A percentile compares a stretch with the other conserved stretches of the same genome.
Conservation (phyloP, 768 basidiomycete genomes). For the Vishniacozyma victoriae region DNA sequence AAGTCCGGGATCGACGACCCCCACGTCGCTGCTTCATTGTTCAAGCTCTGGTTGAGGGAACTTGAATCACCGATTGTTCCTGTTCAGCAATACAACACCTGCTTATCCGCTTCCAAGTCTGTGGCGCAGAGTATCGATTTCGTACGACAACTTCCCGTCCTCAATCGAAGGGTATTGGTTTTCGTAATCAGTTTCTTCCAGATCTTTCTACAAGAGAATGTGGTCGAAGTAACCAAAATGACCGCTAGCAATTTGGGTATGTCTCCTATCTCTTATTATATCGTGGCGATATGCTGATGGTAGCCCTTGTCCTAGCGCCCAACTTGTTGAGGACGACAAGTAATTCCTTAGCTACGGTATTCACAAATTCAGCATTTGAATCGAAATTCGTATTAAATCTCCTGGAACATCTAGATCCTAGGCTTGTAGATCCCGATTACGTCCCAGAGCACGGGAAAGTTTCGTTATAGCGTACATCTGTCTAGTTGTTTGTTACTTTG, state of each 20-base stretch:
- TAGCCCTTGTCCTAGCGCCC: constrained; percentile 82
- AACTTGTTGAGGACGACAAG: constrained; percentile 81
- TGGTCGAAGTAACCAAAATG: constrained; percentile 64
- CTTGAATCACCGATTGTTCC: constrained; percentile 88
- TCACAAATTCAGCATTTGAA: constrained; percentile 86
- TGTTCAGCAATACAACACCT: constrained; percentile 84
- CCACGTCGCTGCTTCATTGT: constrained; percentile 76
- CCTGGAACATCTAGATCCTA: constrained; percentile 69
- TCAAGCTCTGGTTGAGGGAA: constrained; percentile 91
- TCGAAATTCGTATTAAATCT: constrained; percentile 82
- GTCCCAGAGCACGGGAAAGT: constrained; percentile 64
- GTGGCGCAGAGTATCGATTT: constrained; percentile 67
- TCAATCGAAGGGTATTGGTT: constrained; percentile 76
- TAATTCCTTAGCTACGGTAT: constrained; percentile 80
- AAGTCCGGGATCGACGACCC: constrained; percentile 68
- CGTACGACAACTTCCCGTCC: constrained; percentile 70
- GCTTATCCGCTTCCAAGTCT: constrained; percentile 60
- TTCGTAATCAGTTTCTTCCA: constrained; percentile 89
- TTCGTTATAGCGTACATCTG: not conserved
- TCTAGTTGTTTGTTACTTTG: not conserved
- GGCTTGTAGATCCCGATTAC: constrained; percentile 69
- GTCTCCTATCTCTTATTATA: constrained; percentile 3
- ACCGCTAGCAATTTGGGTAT: constrained; percentile 66
- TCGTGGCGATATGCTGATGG: not conserved
- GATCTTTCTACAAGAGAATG: constrained; percentile 72